These are phyloP conservation scores for Coniochaeta hoffmannii DNA, from an alignment of 2,329 filamentous ascomycete species.

Conservation along the genomic window DNA sequence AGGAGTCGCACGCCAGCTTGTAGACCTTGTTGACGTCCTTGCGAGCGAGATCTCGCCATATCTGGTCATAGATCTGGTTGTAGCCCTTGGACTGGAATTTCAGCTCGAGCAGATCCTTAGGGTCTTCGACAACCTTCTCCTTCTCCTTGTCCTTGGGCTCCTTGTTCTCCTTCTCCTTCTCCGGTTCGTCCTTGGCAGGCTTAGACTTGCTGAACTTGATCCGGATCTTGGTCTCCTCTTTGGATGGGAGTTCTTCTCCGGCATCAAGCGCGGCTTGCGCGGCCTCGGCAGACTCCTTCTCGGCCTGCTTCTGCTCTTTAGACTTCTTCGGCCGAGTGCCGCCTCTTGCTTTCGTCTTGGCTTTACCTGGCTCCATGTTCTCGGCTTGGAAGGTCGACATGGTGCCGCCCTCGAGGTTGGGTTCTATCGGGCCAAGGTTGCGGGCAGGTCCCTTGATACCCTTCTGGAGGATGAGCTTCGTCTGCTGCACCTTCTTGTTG, in stretches of 20 bases:
- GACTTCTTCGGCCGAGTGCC: constrained; percentile 80
- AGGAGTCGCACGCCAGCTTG: constrained; percentile 79
- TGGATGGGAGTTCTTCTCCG: constrained; percentile 60
- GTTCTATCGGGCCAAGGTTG: constrained; percentile 62
- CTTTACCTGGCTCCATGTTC: constrained; percentile 45
- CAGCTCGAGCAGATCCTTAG: constrained; percentile 47
- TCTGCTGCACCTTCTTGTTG: constrained; percentile 87
- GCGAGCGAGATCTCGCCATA: constrained; percentile 88
- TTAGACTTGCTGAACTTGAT: constrained; percentile 55
- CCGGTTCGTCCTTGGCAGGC: constrained; percentile 29
- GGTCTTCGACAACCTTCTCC: constrained; percentile 36
- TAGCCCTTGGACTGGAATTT: constrained; percentile 85
- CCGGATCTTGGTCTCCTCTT: constrained; percentile 54
- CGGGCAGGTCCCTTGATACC: constrained; percentile 72
- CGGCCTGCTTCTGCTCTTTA: constrained; percentile 75
- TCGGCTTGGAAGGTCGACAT: constrained; percentile 76
- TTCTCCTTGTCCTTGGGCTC: constrained; percentile 36
- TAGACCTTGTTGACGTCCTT: constrained; percentile 92
- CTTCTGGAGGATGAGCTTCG: constrained; percentile 78
- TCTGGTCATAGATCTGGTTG: constrained; percentile 95
- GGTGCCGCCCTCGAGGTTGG: constrained; percentile 76
- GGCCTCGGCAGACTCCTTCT: constrained; percentile 75
- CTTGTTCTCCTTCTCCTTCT: constrained; percentile 39
- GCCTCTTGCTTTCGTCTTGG: constrained; percentile 44
- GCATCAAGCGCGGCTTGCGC: constrained; percentile 79